These are phyloP conservation scores for Haberlea rhodopensis DNA, from an alignment of 257 asterid genomes.

Conservation along the genomic window DNA sequence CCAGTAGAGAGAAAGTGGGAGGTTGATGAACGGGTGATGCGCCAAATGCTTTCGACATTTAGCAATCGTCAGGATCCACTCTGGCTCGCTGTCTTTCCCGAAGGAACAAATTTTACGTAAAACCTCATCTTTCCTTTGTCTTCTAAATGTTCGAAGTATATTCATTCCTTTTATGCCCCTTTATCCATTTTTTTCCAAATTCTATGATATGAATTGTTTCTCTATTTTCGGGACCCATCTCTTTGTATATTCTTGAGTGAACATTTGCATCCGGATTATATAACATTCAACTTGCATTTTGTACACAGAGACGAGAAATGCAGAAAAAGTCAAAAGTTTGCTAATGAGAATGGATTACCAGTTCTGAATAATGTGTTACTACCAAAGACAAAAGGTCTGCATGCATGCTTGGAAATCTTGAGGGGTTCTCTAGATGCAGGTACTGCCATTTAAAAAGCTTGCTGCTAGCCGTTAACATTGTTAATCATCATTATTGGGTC, in stretches of 20 bases:
- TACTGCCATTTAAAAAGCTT: slow-evolving; percentile 20
- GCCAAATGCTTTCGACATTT: slow-evolving; percentile 56
- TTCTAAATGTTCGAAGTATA: slow-evolving; percentile 7
- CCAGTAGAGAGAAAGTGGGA: slow-evolving; percentile 97
- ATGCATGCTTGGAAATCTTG: slow-evolving; percentile 62
- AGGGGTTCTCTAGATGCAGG: slow-evolving; percentile 90
- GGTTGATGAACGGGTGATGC: slow-evolving; percentile 60
- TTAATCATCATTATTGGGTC: not conserved
- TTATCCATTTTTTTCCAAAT: not conserved
- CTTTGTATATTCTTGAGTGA: not conserved
- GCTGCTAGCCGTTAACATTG: not conserved
- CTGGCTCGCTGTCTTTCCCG: slow-evolving; percentile 96
- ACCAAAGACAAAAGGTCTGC: slow-evolving; percentile 82
- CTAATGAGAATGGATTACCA: slow-evolving; percentile 77
- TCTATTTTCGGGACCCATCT: not conserved
- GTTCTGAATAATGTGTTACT: slow-evolving; percentile 76
- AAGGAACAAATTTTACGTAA: slow-evolving; percentile 95
- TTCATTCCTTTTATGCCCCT: not conserved
- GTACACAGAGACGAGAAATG: slow-evolving; percentile 79
- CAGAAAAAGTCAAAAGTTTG: slow-evolving; percentile 67
- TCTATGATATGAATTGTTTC: slow-evolving; percentile 6
- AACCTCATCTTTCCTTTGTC: slow-evolving; percentile 28
- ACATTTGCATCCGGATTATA: slow-evolving; percentile 1
- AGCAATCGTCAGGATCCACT: slow-evolving; percentile 57
- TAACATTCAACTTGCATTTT: slow-evolving; percentile 19